Evolutionary conservation across 1,284 basidiomycete genomes (phyloP), one percentile per base, ranked within the genome.

Genomic region (Irpex sp.): DNA sequence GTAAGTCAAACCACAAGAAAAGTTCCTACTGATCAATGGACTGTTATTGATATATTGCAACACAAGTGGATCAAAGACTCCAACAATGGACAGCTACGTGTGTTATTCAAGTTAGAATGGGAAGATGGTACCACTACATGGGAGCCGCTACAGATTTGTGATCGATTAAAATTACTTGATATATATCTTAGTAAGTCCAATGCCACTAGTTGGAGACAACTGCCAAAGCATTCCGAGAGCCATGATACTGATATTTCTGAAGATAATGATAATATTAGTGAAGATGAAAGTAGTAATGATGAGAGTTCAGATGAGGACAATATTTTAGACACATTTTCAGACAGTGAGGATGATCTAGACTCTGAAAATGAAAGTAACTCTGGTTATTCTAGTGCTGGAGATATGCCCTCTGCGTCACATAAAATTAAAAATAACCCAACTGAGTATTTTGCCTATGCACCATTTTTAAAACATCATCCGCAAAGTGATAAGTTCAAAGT

Each of bases 401-500:
- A 44, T 18, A 59, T 20, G 10, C 6, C 32, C 54, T 56, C 32
- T 58, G 56, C 4, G 42, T 56, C 54, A 42, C n/a, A 24, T 42
- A 54, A 7, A 11, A 43, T 11, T 54, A 20, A 66, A 60, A 43
- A 58, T 22, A 22, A 5, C 32, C 27, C 15, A 54, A 20, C 66
- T 11, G 66, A 67, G 20, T 67, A 44, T 20, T 65, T 69, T 18
- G 45, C 43, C 11, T 73, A 74, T 58, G 69, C 68, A 22, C 18
- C 42, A 7, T 60, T 60, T 22, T 27, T 22, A 60, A 27, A 13
- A 60, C 58, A 64, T 5, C 74, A 78, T 69, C 70, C 74, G 11
- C 71, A 74, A 42, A 15, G 27, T 32, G 27, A 60, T 0, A 74
- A 72, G 22, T 73, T 76, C 67, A 20, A 68, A 49, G 68, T 71